Conservation (phyloP, 805 yeast genomes). For the Saccharomycodes ludwigii region DNA sequence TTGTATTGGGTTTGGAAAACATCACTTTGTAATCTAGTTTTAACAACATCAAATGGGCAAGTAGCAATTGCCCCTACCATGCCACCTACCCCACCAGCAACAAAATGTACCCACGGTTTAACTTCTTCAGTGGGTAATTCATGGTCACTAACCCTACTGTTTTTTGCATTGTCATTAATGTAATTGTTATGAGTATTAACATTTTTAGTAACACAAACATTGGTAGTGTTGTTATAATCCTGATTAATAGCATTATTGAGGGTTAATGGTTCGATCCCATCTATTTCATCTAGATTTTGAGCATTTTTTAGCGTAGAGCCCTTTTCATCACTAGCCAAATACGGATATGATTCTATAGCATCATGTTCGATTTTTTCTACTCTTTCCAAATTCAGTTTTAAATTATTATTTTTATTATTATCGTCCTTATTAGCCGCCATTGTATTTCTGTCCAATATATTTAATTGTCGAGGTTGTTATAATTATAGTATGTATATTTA, state of each 20-base stretch:
- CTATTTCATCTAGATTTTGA: no score
- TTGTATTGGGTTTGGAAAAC: slow-evolving; percentile 50
- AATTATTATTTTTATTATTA: background rate
- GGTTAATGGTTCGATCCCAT: no score
- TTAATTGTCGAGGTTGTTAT: background rate
- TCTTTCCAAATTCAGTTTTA: slow-evolving; percentile 14
- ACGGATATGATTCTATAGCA: slow-evolving; percentile 47
- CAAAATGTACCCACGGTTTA: slow-evolving; percentile 62
- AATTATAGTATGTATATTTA: no score
- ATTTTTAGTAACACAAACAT: no score
- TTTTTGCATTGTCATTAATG: background rate
- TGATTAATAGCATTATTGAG: no score
- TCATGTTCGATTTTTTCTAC: slow-evolving; percentile 33
- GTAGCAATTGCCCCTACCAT: slow-evolving; percentile 95
- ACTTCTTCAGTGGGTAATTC: slow-evolving; percentile 22
- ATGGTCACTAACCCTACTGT: no score
- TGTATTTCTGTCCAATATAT: background rate
- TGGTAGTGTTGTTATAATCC: no score
- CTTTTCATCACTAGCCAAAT: slow-evolving; percentile 61
- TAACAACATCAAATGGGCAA: slow-evolving; percentile 92
- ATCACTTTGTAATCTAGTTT: slow-evolving; percentile 88
- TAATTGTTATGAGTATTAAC: slow-evolving; percentile 2
- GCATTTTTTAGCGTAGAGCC: slow-evolving; percentile 39
- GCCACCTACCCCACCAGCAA: slow-evolving; percentile 92
- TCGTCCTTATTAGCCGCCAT: no score